These are phyloP conservation scores for Gynostemma pentaphyllum DNA, from an alignment of 306 rosid species.

Conservation along the genomic window DNA sequence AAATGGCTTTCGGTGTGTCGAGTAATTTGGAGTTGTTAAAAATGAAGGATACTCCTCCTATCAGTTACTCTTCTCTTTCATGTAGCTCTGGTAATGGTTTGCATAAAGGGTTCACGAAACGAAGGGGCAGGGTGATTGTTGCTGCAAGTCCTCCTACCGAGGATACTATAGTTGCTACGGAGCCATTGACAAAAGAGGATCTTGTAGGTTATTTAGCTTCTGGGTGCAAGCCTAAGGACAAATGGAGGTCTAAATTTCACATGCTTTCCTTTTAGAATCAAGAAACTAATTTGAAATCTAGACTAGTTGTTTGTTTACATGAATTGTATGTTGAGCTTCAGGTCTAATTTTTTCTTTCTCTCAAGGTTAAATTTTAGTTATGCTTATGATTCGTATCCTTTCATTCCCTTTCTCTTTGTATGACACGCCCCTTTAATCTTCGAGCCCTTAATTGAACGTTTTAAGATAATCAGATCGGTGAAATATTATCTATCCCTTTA, in stretches of 20 bases:
- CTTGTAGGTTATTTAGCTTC: slow-evolving; percentile 75
- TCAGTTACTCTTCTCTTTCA: slow-evolving; percentile 27
- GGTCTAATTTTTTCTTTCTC: neutral
- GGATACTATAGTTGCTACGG: slow-evolving; percentile 59
- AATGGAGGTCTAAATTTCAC: slow-evolving; percentile 51
- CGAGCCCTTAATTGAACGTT: neutral
- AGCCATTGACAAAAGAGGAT: slow-evolving; percentile 71
- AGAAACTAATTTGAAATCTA: neutral
- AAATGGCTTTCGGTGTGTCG: slow-evolving; percentile 11
- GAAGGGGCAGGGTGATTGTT: slow-evolving; percentile 36
- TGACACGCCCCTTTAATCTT: neutral
- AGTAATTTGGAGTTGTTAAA: slow-evolving; percentile 23
- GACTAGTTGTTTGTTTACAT: neutral
- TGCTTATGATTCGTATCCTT: neutral
- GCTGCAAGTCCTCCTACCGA: slow-evolving; percentile 94
- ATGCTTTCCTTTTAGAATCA: neutral
- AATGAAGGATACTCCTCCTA: slow-evolving; percentile 26
- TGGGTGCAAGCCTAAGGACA: slow-evolving; percentile 56
- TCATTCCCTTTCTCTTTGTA: neutral
- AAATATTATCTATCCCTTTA: neutral
- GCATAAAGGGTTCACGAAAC: slow-evolving; percentile 20
- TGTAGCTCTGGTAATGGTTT: slow-evolving; percentile 20
- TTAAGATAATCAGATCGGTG: neutral
- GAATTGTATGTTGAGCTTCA: neutral
- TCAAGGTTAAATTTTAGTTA: neutral